These are phyloP conservation scores for Sanghuangporus baumii DNA, from an alignment of 1,284 basidiomycete species.

Conservation along the genomic window DNA sequence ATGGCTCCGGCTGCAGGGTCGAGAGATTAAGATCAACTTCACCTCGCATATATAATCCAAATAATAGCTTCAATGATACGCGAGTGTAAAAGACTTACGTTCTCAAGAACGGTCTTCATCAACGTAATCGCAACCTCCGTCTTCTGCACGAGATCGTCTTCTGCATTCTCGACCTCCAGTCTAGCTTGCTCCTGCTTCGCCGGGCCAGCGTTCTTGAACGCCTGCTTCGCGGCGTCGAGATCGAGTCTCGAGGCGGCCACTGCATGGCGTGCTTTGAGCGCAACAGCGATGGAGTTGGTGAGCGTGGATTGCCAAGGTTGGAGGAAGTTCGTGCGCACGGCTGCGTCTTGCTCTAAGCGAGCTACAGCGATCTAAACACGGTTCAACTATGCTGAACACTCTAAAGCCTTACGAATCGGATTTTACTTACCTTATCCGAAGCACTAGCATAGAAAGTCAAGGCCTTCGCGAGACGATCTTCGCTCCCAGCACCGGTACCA, in stretches of 20 bases:
- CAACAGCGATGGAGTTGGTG: conserved; percentile 74
- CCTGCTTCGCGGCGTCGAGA: conserved; percentile 67
- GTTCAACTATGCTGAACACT: not conserved
- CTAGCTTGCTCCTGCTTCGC: conserved; percentile 84
- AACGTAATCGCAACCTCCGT: conserved; percentile 97
- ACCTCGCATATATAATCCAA: not conserved
- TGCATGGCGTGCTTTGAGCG: conserved; percentile 87
- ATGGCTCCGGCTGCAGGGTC: conserved; percentile 75
- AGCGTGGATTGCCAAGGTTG: conserved; percentile 91
- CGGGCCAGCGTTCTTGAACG: conserved; percentile 70
- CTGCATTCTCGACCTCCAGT: conserved; percentile 89
- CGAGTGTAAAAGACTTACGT: conserved; percentile 47
- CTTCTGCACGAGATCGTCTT: conserved; percentile 94
- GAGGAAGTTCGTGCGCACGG: conserved; percentile 73
- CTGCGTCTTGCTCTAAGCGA: conserved; percentile 76
- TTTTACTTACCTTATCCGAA: conserved; percentile 60
- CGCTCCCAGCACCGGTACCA: conserved; percentile 29
- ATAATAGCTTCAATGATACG: not conserved
- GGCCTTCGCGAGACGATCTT: conserved; percentile 71
- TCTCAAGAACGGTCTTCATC: conserved; percentile 97
- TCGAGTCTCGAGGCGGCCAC: conserved; percentile 79
- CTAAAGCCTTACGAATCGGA: not conserved
- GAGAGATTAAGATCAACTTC: not conserved
- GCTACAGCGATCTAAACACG: conserved; percentile 65
- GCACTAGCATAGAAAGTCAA: conserved; percentile 77